Evolutionary conservation across 345 rosid genomes (phyloP), one percentile per base, ranked within the genome.

Genomic region (Linum trigynum): DNA sequence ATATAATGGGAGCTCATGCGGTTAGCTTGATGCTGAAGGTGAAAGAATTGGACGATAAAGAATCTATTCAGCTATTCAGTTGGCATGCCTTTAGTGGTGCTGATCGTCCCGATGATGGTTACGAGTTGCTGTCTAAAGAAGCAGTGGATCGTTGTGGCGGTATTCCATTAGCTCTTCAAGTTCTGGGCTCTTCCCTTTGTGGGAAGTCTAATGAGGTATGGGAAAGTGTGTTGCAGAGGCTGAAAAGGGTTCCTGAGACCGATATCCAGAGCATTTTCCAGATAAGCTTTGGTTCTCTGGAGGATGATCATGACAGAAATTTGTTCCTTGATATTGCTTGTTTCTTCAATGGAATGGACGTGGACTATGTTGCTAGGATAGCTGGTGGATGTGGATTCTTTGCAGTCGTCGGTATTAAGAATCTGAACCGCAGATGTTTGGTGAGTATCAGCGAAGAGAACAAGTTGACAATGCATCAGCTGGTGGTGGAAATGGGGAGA

Each of bases 81-180:
- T 59, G 70, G 65, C 55, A 39, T 62, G 71, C 71, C 14, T 68
- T 62, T 8, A 14, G 39, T 23, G 32, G 32, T 23, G 40, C 61
- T 11, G 59, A 55, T 23, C 55, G 39, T 61, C 61, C 55, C 3
- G 0, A 2, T 16, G 71, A 79, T 55, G 69, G 57, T 0, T 73
- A 48, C 7, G 56, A 65, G 63, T 69, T 76, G 63, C 61, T 62
- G 14, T 69, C 76, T 0, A 37, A 69, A 32, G 64, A 40, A 17
- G 61, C 69, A n/a, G 72, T 79, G 12, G 58, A 63, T 40, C 69
- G 62, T 35, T 74, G 75, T 43, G 69, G 72, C 60, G 83, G 83
- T 38, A 69, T 79, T 68, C 83, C 80, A 0, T 53, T 79, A 61
- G 76, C 83, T 59, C 53, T 76, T 57, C 71, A 68, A 79, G 72